A percentile compares a stretch with the other conserved stretches of the same genome.
Conservation (phyloP, 176 grass and related monocot species). For the Oryza officinalis region DNA sequence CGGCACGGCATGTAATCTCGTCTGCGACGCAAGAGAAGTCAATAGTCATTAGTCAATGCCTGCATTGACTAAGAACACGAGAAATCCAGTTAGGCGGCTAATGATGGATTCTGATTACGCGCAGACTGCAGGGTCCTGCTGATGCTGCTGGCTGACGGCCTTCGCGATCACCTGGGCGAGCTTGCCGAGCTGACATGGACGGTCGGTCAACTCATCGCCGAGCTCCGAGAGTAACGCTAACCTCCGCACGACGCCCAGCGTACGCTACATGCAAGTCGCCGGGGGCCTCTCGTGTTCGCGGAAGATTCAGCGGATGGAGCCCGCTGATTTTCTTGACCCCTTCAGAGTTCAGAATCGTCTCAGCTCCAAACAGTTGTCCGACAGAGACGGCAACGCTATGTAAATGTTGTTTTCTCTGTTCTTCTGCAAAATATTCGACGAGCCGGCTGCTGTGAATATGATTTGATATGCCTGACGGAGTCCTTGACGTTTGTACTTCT, state of each 20-base stretch:
- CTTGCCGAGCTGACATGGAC: slow-evolving; percentile 43
- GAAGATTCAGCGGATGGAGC: slow-evolving; percentile 21
- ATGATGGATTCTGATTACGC: slow-evolving; percentile 1
- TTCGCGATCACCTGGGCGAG: slow-evolving; percentile 38
- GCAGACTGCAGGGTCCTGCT: slow-evolving; percentile 59
- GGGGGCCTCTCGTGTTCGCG: not conserved
- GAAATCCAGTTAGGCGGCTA: not conserved
- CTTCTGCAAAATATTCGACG: not conserved
- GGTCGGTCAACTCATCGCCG: slow-evolving; percentile 38
- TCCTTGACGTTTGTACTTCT: not conserved
- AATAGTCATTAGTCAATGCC: not conserved
- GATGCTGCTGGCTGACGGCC: slow-evolving; percentile 40
- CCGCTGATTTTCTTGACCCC: slow-evolving; percentile 29
- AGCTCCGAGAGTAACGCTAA: slow-evolving; percentile 29
- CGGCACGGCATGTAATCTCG: not conserved
- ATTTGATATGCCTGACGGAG: not conserved
- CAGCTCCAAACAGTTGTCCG: not conserved
- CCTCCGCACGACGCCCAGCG: not conserved
- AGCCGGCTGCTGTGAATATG: not conserved
- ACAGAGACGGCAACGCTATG: not conserved
- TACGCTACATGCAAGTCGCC: slow-evolving; percentile 4
- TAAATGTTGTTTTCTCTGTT: not conserved
- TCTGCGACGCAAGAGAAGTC: not conserved
- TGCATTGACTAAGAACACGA: not conserved
- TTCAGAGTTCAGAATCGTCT: slow-evolving; percentile 12